Evolutionary conservation across 306 rosid genomes (phyloP).

Genomic region (Rosa multiflora): DNA sequence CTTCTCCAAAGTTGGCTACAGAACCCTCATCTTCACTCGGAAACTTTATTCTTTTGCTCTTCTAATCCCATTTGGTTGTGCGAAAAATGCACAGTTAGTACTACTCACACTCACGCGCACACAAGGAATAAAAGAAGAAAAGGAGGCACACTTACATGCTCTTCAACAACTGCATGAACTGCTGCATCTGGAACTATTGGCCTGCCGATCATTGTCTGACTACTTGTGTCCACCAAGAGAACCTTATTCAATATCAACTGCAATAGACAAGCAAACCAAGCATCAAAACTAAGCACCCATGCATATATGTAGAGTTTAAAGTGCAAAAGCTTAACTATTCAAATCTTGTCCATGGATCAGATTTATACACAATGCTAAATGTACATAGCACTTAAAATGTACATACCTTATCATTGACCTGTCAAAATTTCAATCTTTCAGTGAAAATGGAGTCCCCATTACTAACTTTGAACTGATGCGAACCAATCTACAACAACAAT

Average conservation of each 20-base stretch:
- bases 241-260: constrained; percentile 84
- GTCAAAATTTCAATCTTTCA: constrained; percentile 80
- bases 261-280: constrained; percentile 22
- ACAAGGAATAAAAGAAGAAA: background rate
- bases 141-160: constrained; percentile 65
- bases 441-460: constrained; percentile 82
- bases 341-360: too few relatives aligned
- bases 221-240: constrained; percentile 71
- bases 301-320: too few relatives aligned
- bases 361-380: background rate
- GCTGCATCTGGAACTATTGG: constrained; percentile 69
- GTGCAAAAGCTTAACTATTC: background rate
- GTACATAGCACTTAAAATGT: background rate
- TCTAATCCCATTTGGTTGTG: background rate
- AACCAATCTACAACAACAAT: constrained; percentile 59
- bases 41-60: background rate
- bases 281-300: constrained; percentile 9
- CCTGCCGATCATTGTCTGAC: constrained; percentile 82
- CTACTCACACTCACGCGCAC: background rate
- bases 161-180: constrained; percentile 93
- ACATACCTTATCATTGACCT: constrained; percentile 85
- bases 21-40: background rate
- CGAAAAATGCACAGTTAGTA: background rate
- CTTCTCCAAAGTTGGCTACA: background rate
- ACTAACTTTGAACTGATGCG: constrained; percentile 91